phyloP scores from a whole-genome alignment of 192 early-diverging fungal species.

The Podila verticillata region DNA sequence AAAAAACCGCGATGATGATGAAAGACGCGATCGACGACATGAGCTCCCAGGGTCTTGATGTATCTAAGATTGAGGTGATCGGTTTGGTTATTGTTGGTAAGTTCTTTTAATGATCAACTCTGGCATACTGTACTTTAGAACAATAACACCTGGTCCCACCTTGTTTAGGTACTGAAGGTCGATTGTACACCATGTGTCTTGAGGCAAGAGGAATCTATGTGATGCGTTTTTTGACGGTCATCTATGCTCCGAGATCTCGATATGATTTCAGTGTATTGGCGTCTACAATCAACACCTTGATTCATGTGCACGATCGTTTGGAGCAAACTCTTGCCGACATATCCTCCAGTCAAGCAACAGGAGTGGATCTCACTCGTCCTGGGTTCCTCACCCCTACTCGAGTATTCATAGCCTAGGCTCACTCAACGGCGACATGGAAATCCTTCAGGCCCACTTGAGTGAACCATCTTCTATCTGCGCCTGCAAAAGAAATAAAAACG shows the following conservation, averaged over 20 bases:
- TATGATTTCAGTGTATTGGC: constrained; percentile 2
- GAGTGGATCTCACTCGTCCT: constrained; percentile 15
- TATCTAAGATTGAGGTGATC: constrained; percentile 8
- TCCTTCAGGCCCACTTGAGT: no score
- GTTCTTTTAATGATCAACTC: neutral
- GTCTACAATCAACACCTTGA: constrained; percentile 13
- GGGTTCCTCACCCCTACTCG: constrained; percentile 9
- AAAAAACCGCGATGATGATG: constrained; percentile 17
- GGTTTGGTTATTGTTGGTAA: constrained; percentile 18
- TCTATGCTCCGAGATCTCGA: constrained; percentile 2
- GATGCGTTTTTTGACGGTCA: neutral
- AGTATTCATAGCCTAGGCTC: no score
- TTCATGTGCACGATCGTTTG: constrained; percentile 16
- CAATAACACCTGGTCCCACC: neutral
- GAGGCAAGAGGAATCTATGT: constrained; percentile 20
- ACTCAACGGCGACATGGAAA: no score
- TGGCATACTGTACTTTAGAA: neutral
- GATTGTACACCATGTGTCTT: constrained; percentile 5
- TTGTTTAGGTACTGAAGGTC: constrained; percentile 18
- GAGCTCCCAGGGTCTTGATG: constrained; percentile 4
- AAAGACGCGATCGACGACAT: constrained; percentile 29
- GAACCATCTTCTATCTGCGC: no score
- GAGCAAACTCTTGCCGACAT: constrained; percentile 11
- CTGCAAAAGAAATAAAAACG: no score
- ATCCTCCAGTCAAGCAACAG: neutral